Conservation (phyloP, 2,329 filamentous ascomycete genomes). For the Penicillium glabrum region DNA sequence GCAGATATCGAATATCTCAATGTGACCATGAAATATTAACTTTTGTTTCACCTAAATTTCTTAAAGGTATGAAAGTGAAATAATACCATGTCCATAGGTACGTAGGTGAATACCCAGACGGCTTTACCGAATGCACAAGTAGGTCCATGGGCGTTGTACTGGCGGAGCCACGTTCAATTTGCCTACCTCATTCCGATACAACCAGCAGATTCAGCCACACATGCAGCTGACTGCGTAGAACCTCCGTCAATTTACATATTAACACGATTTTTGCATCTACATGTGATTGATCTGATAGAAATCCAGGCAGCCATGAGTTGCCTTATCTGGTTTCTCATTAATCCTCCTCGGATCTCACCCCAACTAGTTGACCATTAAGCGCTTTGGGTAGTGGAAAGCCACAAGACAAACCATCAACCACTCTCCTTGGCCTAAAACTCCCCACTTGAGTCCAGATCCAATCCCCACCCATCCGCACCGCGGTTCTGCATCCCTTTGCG, state of each 20-base stretch:
- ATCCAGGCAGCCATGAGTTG: background rate
- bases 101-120: no score
- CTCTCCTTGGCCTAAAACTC: background rate
- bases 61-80: no score
- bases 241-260: background rate
- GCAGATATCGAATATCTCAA: background rate
- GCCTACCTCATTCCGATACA: background rate
- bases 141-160: background rate
- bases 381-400: background rate
- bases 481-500: background rate
- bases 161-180: background rate
- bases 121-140: no score
- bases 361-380: background rate
- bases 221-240: background rate
- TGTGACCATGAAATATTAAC: background rate
- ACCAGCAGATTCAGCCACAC: background rate
- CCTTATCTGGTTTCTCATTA: background rate
- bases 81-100: no score
- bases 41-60: background rate
- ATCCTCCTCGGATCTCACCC: background rate
- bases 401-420: background rate
- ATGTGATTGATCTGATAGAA: background rate
- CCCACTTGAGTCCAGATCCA: background rate
- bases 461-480: constrained; percentile 2
- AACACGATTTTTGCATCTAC: background rate